These are phyloP conservation scores for Dactylonectria macrodidyma DNA, from an alignment of 2,329 filamentous ascomycete species.

Conservation along the genomic window DNA sequence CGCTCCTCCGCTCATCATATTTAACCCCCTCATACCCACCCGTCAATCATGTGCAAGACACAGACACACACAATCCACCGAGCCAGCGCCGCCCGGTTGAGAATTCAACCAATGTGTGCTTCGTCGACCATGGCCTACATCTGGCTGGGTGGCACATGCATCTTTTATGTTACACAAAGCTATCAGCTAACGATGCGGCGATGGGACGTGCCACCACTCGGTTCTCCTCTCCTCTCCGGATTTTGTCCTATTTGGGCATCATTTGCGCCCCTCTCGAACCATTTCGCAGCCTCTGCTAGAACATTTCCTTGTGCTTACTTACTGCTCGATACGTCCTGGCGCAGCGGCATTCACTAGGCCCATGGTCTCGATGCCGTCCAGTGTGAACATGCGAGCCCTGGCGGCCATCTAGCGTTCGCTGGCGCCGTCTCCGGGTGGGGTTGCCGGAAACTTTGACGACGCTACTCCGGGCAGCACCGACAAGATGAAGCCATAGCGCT, in stretches of 20 bases:
- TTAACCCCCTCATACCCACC: background rate
- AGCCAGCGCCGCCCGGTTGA: background rate
- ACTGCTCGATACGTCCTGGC: background rate
- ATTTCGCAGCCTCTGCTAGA: background rate
- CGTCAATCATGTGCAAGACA: background rate
- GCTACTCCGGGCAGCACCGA: background rate
- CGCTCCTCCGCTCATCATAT: background rate
- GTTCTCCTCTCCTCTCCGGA: background rate
- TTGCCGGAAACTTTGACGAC: conserved; percentile 8
- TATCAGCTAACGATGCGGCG: background rate
- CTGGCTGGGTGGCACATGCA: background rate
- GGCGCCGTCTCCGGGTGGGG: conserved; percentile 15
- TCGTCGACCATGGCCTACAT: background rate
- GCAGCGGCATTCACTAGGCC: conserved; percentile 1
- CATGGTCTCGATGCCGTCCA: conserved; percentile 24
- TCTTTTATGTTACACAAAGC: background rate
- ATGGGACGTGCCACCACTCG: background rate
- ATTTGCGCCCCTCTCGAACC: background rate
- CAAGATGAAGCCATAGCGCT: background rate
- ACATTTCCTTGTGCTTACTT: background rate
- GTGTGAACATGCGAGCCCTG: conserved; percentile 9
- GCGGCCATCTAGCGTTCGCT: conserved; percentile 17
- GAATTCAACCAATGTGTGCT: background rate
- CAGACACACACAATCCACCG: background rate
- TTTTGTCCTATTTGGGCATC: background rate